Percentiles rank a stretch among this genome's conserved stretches.
phyloP scores from a whole-genome alignment of 2,329 filamentous ascomycete species.

The Aspergillus flavus region DNA sequence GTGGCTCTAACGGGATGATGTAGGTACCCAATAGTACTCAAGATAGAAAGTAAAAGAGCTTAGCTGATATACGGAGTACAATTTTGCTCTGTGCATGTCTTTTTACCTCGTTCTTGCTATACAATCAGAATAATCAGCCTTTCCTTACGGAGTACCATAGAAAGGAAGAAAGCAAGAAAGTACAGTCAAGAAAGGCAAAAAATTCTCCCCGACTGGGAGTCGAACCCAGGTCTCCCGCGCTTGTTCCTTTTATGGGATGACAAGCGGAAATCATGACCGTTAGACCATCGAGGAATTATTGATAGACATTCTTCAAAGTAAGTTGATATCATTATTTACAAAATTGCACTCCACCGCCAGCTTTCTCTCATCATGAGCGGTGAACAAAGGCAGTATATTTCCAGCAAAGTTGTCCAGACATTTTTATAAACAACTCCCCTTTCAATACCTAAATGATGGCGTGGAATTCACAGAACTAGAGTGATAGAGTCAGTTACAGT shows the following conservation, averaged over 20 bases:
- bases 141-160: background rate
- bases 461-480: background rate
- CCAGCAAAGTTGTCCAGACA: background rate
- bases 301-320: fast-evolving
- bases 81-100: too few relatives aligned
- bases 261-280: slow-evolving; percentile 21
- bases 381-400: background rate
- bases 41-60: too few relatives aligned
- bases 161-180: background rate
- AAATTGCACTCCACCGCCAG: background rate
- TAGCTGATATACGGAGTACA: too few relatives aligned
- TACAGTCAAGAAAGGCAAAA: background rate
- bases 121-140: too few relatives aligned
- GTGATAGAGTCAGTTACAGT: background rate
- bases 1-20: too few relatives aligned
- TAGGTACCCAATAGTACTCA: too few relatives aligned
- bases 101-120: too few relatives aligned
- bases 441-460: background rate
- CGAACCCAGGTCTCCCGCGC: slow-evolving; percentile 19
- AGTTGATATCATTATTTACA: background rate
- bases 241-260: slow-evolving; percentile 11
- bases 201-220: slow-evolving; percentile 15
- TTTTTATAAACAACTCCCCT: background rate
- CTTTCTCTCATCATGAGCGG: background rate
- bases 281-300: slow-evolving; percentile 25